These are phyloP conservation scores for Thyridium curvatum DNA, from an alignment of 2,329 filamentous ascomycete species.

Conservation along the genomic window DNA sequence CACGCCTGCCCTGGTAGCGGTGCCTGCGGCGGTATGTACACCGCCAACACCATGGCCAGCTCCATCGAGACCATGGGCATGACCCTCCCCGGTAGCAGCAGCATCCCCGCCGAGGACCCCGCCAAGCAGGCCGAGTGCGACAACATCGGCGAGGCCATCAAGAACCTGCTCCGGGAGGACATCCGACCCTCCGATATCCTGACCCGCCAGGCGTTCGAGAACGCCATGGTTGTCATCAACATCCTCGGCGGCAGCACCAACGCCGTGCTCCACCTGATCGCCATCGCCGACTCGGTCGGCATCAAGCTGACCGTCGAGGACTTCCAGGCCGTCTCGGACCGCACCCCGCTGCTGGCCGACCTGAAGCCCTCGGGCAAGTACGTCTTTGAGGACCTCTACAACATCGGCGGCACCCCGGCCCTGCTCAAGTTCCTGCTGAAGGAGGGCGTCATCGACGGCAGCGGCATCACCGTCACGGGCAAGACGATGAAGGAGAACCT, in stretches of 20 bases:
- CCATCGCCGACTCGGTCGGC: constrained; percentile 75
- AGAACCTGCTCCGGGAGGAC: constrained; percentile 67
- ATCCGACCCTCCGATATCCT: constrained; percentile 74
- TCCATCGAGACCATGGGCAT: constrained; percentile 69
- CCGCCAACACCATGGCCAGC: constrained; percentile 70
- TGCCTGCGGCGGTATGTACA: constrained; percentile 84
- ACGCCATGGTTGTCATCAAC: constrained; percentile 78
- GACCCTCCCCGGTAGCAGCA: constrained; percentile 77
- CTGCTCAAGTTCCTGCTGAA: constrained; percentile 84
- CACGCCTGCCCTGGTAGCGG: constrained; percentile 81
- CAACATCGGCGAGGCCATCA: constrained; percentile 65
- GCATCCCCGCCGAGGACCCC: constrained; percentile 68
- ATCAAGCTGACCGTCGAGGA: constrained; percentile 80
- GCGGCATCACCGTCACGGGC: constrained; percentile 77
- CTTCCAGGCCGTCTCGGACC: constrained; percentile 77
- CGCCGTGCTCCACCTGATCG: constrained; percentile 77
- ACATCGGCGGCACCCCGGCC: constrained; percentile 79
- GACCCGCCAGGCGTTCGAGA: constrained; percentile 74
- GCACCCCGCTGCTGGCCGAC: constrained; percentile 73
- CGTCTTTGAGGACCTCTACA: constrained; percentile 78
- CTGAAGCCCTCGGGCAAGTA: constrained; percentile 83
- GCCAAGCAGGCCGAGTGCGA: constrained; percentile 70
- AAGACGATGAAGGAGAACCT: constrained; percentile 88
- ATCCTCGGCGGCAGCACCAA: constrained; percentile 83
- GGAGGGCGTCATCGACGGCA: constrained; percentile 74